A percentile compares a stretch with the other conserved stretches of the same genome.
Evolutionary conservation across 768 basidiomycete species (phyloP).

Genomic region (Cyclocybe cylindracea): DNA sequence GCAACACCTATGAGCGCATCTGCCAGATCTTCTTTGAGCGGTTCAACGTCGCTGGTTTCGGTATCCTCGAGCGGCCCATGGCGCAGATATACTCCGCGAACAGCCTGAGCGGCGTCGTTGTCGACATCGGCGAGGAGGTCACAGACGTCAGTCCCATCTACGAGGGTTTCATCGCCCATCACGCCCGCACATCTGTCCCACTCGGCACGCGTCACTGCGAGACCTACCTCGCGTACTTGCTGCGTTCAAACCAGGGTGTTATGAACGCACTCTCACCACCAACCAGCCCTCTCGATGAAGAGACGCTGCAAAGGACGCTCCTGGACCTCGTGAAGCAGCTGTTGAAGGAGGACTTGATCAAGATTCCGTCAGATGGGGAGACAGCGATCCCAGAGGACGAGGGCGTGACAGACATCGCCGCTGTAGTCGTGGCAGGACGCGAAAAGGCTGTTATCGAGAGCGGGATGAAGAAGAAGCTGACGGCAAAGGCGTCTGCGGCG

Average conservation of each 20-base stretch:
- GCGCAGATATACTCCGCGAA: slow-evolving; percentile 82
- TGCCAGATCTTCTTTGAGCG: slow-evolving; percentile 91
- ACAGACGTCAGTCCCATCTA: slow-evolving; percentile 80
- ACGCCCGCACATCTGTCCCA: slow-evolving; percentile 53
- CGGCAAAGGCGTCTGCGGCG: slow-evolving; percentile 71
- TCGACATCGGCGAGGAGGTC: slow-evolving; percentile 77
- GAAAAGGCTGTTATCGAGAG: slow-evolving; percentile 88
- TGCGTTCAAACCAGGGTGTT: slow-evolving; percentile 69
- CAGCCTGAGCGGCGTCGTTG: slow-evolving; percentile 68
- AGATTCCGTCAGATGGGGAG: slow-evolving; percentile 76
- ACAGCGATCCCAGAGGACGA: slow-evolving; percentile 72
- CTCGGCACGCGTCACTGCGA: slow-evolving; percentile 76
- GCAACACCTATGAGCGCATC: slow-evolving; percentile 67
- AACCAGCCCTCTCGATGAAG: slow-evolving; percentile 45
- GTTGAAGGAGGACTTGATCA: slow-evolving; percentile 65
- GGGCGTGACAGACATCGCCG: slow-evolving; percentile 87
- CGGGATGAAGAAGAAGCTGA: slow-evolving; percentile 77
- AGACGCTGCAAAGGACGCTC: slow-evolving; percentile 49
- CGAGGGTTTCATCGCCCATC: slow-evolving; percentile 65
- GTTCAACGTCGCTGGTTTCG: slow-evolving; percentile 85
- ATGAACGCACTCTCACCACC: slow-evolving; percentile 58
- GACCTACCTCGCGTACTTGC: slow-evolving; percentile 70
- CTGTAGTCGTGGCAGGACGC: slow-evolving; percentile 87
- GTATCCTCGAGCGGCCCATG: slow-evolving; percentile 80
- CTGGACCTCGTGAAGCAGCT: slow-evolving; percentile 67